These are phyloP conservation scores for Epichloe aotearoae DNA, from an alignment of 2,329 filamentous ascomycete species.

Conservation along the genomic window DNA sequence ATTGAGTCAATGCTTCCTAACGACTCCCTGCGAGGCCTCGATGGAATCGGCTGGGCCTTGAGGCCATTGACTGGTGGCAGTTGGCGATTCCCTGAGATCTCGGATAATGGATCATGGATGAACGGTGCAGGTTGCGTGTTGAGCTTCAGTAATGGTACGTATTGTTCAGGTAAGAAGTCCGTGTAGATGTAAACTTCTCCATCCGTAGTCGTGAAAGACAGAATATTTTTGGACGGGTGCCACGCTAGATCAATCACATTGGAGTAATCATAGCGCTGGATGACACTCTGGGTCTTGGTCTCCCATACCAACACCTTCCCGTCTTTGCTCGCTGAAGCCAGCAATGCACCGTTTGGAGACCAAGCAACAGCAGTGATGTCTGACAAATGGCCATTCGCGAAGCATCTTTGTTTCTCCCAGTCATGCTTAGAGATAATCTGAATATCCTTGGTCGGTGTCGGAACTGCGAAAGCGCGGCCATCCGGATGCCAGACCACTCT, in stretches of 20 bases:
- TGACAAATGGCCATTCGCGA: slow-evolving; percentile 65
- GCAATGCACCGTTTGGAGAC: slow-evolving; percentile 86
- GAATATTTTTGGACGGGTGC: slow-evolving; percentile 79
- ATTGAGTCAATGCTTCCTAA: slow-evolving; percentile 72
- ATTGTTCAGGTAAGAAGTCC: slow-evolving; percentile 50
- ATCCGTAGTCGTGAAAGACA: slow-evolving; percentile 85
- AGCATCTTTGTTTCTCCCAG: slow-evolving; percentile 75
- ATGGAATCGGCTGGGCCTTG: slow-evolving; percentile 32
- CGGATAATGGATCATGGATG: slow-evolving; percentile 64
- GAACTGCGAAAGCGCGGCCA: slow-evolving; percentile 75
- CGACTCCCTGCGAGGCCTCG: slow-evolving; percentile 45
- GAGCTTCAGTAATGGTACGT: slow-evolving; percentile 41
- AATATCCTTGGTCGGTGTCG: slow-evolving; percentile 70
- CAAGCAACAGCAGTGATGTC: slow-evolving; percentile 81
- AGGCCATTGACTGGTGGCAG: slow-evolving; percentile 38
- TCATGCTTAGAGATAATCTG: slow-evolving; percentile 79
- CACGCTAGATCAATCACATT: slow-evolving; percentile 79
- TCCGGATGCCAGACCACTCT: slow-evolving; percentile 85
- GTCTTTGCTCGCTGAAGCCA: slow-evolving; percentile 58
- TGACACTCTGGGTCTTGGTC: slow-evolving; percentile 68
- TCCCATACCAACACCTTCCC: slow-evolving; percentile 75
- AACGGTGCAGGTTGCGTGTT: slow-evolving; percentile 66
- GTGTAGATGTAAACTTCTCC: slow-evolving; percentile 88
- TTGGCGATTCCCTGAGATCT: slow-evolving; percentile 53
- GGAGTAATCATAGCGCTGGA: slow-evolving; percentile 65